Percentiles rank a stretch among this genome's conserved stretches.
Evolutionary conservation across 192 early-diverging fungal genomes (phyloP).

Genomic region (Coemansia biformis): DNA sequence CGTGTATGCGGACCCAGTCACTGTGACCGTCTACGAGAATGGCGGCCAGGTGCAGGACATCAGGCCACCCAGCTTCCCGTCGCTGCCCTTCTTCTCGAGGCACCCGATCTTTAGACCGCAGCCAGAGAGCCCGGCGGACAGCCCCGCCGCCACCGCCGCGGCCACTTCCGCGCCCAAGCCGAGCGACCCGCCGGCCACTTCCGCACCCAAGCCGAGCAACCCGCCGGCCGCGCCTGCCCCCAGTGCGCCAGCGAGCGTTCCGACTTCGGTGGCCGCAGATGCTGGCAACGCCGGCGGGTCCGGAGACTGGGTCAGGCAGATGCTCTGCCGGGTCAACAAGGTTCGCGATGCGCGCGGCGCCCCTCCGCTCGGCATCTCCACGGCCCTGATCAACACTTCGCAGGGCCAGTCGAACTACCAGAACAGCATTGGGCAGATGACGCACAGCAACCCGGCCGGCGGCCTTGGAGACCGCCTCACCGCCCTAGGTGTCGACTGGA

Average conservation of each 20-base stretch:
- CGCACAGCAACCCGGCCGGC: conserved; percentile 43
- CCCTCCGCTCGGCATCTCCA: conserved; percentile 29
- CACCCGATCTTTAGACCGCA: neutral
- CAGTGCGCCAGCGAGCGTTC: no score
- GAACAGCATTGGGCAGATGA: conserved; percentile 43
- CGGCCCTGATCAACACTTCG: conserved; percentile 22
- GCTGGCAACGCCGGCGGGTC: no score
- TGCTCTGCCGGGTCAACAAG: conserved; percentile 43
- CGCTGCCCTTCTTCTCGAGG: no score
- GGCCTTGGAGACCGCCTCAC: conserved; percentile 34
- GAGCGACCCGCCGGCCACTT: no score
- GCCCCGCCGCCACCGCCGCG: no score
- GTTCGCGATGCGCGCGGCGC: conserved; percentile 23
- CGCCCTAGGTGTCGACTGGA: conserved; percentile 18
- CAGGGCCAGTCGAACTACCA: conserved; percentile 48
- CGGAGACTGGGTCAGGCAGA: conserved; percentile 36
- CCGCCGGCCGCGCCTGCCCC: no score
- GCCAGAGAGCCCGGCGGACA: no score
- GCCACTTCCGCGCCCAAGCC: no score
- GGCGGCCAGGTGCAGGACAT: no score
- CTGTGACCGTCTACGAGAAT: conserved; percentile 6
- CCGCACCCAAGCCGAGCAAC: no score
- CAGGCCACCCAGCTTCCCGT: no score
- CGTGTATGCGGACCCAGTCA: conserved; percentile 1
- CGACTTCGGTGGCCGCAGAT: no score